A percentile compares a stretch with the other conserved stretches of the same genome.
phyloP scores from a whole-genome alignment of 768 basidiomycete species.

The Leccinum ochraceum region DNA sequence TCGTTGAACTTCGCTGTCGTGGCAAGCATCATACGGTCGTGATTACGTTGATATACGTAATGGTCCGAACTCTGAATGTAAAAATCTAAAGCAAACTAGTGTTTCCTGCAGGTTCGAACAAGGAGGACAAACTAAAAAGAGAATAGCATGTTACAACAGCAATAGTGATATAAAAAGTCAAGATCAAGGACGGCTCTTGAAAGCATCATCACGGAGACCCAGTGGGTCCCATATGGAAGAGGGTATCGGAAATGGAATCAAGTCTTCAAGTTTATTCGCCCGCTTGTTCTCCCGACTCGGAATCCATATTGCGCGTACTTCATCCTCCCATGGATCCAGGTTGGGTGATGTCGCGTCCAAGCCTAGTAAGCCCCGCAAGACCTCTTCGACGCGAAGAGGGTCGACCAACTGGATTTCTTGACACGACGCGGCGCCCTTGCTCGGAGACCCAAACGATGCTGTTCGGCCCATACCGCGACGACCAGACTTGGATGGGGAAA shows the following conservation, averaged over 20 bases:
- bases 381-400: constrained; percentile 67
- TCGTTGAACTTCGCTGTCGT: neutral
- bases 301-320: constrained; percentile 43
- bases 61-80: constrained; percentile 7
- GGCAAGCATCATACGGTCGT: constrained; percentile 8
- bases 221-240: constrained; percentile 4
- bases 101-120: constrained; percentile 10
- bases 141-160: constrained; percentile 2
- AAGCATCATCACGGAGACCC: constrained; percentile 34
- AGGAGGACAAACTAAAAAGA: constrained; percentile 14
- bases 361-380: constrained; percentile 65
- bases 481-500: constrained; percentile 47
- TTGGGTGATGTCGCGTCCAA: constrained; percentile 16
- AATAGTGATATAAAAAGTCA: constrained; percentile 6
- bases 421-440: constrained; percentile 28
- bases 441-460: constrained; percentile 50
- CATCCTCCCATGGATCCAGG: constrained; percentile 44
- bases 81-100: constrained; percentile 28
- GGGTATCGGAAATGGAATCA: constrained; percentile 19
- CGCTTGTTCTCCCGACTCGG: constrained; percentile 36
- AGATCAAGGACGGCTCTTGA: constrained; percentile 31
- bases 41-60: constrained; percentile 13
- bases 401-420: constrained; percentile 56
- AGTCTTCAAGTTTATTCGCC: constrained; percentile 35
- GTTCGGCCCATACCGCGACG: constrained; percentile 58